Conservation (phyloP, 2,329 filamentous ascomycete species). For the Colletotrichum lindemuthianum region DNA sequence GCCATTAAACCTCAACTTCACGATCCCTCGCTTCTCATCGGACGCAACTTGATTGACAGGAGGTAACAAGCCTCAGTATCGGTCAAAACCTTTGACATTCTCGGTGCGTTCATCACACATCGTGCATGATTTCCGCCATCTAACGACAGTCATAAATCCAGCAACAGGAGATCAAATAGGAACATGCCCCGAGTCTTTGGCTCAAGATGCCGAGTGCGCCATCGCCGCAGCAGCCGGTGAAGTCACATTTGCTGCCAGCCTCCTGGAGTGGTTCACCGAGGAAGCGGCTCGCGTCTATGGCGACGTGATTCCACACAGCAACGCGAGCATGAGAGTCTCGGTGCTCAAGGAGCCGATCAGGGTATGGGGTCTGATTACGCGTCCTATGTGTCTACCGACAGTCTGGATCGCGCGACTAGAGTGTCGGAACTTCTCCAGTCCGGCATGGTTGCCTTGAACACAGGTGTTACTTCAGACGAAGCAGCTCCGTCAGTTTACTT, state of each 20-base stretch:
- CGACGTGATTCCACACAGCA: conserved; percentile 75
- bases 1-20: conserved; percentile 52
- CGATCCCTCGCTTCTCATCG: conserved; percentile 66
- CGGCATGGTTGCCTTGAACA: conserved; percentile 76
- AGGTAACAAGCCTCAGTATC: conserved; percentile 76
- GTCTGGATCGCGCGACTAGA: conserved; percentile 72
- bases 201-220: conserved; percentile 79
- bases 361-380: conserved; percentile 48
- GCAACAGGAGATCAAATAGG: conserved; percentile 83
- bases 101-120: not conserved
- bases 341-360: conserved; percentile 47
- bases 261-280: conserved; percentile 84
- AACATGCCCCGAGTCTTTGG: conserved; percentile 84
- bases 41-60: conserved; percentile 76
- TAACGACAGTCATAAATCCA: conserved; percentile 72
- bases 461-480: conserved; percentile 52
- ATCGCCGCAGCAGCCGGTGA: conserved; percentile 83
- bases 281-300: conserved; percentile 78
- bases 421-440: conserved; percentile 74
- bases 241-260: conserved; percentile 76
- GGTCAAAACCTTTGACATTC: conserved; percentile 76
- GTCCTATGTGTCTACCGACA: conserved; percentile 75
- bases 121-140: conserved; percentile 38
- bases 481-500: conserved; percentile 39
- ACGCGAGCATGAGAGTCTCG: conserved; percentile 77